Evolutionary conservation across 2,329 filamentous ascomycete genomes (phyloP).

Genomic region (Karstenula rhodostoma): DNA sequence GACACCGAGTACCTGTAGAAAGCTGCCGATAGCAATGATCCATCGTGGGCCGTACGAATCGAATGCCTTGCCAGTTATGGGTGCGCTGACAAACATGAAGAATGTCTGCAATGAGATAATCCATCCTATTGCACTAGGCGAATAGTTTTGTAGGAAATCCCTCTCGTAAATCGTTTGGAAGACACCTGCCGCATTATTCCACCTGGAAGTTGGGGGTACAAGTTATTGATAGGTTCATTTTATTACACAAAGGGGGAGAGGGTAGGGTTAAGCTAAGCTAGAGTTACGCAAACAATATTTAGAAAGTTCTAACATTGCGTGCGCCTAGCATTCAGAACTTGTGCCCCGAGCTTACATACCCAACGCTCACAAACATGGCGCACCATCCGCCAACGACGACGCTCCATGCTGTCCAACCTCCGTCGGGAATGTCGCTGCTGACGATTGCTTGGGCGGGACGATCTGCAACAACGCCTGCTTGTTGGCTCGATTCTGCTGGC

Average conservation of each 20-base stretch:
- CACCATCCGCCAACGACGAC: conserved; percentile 8
- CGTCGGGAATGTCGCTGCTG: neutral
- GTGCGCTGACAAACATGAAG: conserved; percentile 6
- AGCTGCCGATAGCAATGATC: conserved; percentile 1
- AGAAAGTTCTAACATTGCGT: no score
- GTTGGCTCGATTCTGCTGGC: conserved; percentile 1
- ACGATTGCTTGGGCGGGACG: neutral
- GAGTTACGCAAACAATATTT: no score
- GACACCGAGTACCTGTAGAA: conserved; percentile 5
- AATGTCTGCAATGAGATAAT: conserved; percentile 5
- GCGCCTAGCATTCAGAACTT: no score
- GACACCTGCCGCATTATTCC: conserved; percentile 3
- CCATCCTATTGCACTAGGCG: conserved; percentile 1
- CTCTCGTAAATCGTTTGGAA: conserved; percentile 8
- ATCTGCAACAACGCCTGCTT: conserved; percentile 2
- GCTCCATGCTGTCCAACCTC: conserved; percentile 1
- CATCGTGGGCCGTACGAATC: conserved; percentile 5
- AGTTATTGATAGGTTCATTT: no score
- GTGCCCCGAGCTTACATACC: no score
- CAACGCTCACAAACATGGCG: conserved; percentile 5
- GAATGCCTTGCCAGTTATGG: neutral
- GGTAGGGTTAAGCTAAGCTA: no score
- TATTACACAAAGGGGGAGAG: no score
- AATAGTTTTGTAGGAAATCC: neutral
- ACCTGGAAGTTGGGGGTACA: no score